Percentiles rank a stretch among this genome's conserved stretches.
These are phyloP conservation scores for Metarhizium sp. DNA, from an alignment of 2,329 filamentous ascomycete species.

Conservation along the genomic window DNA sequence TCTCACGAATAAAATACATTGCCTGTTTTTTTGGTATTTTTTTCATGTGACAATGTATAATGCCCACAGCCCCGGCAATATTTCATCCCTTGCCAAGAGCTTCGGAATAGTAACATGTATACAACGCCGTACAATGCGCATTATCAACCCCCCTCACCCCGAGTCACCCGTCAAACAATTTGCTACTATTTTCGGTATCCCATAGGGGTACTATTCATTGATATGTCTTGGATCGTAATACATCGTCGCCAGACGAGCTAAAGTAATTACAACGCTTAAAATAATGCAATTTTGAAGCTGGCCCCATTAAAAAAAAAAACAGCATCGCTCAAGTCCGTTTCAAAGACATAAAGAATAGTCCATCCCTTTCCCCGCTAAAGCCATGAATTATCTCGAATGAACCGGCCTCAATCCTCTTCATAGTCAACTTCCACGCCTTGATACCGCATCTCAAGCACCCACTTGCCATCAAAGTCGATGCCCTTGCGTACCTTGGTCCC, in stretches of 20 bases:
- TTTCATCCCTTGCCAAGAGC: too few species aligned
- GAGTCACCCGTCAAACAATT: not conserved
- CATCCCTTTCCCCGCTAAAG: slow-evolving; percentile 72
- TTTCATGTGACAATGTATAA: too few species aligned
- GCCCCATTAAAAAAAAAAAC: slow-evolving; percentile 1
- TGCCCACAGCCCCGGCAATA: too few species aligned
- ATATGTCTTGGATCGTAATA: not conserved
- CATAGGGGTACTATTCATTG: not conserved
- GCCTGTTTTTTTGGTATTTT: too few species aligned
- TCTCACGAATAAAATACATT: too few species aligned
- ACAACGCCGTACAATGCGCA: too few species aligned
- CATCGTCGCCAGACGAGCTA: slow-evolving; percentile 1
- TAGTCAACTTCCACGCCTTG: slow-evolving; percentile 24
- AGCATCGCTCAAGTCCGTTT: not conserved
- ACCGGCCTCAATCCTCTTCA: slow-evolving; percentile 50
- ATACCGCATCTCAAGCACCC: slow-evolving; percentile 66
- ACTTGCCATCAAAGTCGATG: slow-evolving; percentile 79
- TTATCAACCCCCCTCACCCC: too few species aligned
- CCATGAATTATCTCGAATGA: slow-evolving; percentile 93
- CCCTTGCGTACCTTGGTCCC: slow-evolving; percentile 73
- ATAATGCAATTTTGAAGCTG: not conserved
- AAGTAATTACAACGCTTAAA: not conserved
- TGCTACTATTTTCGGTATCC: not conserved
- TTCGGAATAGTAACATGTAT: too few species aligned
- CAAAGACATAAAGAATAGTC: not conserved